Percentiles rank a stretch among this genome's conserved stretches.
Conservation (phyloP, 306 rosid genomes). For the Bauhinia variegata region DNA sequence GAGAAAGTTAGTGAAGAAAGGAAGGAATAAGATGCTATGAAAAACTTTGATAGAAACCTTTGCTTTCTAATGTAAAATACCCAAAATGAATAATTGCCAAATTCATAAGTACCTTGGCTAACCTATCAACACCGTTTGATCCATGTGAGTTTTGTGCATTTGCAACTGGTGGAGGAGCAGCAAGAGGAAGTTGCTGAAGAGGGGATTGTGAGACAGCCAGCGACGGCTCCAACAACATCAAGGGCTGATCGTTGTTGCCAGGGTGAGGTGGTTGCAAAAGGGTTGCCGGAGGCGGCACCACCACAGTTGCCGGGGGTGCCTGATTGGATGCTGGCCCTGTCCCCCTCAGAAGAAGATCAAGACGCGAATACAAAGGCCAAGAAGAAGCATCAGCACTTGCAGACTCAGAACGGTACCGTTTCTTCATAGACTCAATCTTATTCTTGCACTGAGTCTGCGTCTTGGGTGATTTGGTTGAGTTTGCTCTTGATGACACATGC, state of each 20-base stretch:
- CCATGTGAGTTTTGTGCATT: slow-evolving; percentile 74
- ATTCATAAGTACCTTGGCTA: slow-evolving; percentile 59
- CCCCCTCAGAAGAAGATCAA: slow-evolving; percentile 78
- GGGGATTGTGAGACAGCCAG: slow-evolving; percentile 38
- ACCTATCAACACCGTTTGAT: slow-evolving; percentile 72
- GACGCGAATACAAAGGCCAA: slow-evolving; percentile 86
- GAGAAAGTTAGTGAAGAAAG: no score
- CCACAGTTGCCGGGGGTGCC: neutral
- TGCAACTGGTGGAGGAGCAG: slow-evolving; percentile 38
- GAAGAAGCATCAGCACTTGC: slow-evolving; percentile 68
- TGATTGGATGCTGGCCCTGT: slow-evolving; percentile 46
- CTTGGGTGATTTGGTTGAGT: slow-evolving; percentile 64
- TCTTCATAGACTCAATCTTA: slow-evolving; percentile 99
- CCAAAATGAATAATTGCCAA: slow-evolving; percentile 7
- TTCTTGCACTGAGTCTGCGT: slow-evolving; percentile 98
- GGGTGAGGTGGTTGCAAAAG: slow-evolving; percentile 12
- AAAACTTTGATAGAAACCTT: no score
- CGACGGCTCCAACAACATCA: slow-evolving; percentile 60
- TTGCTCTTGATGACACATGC: slow-evolving; percentile 68
- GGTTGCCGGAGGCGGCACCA: neutral
- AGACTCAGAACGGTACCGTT: slow-evolving; percentile 79
- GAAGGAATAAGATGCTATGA: no score
- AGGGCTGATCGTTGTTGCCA: slow-evolving; percentile 39
- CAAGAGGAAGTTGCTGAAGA: slow-evolving; percentile 27
- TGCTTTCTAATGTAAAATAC: neutral